Conservation (phyloP, 1,284 basidiomycete species). For the Dichomitus squalens region DNA sequence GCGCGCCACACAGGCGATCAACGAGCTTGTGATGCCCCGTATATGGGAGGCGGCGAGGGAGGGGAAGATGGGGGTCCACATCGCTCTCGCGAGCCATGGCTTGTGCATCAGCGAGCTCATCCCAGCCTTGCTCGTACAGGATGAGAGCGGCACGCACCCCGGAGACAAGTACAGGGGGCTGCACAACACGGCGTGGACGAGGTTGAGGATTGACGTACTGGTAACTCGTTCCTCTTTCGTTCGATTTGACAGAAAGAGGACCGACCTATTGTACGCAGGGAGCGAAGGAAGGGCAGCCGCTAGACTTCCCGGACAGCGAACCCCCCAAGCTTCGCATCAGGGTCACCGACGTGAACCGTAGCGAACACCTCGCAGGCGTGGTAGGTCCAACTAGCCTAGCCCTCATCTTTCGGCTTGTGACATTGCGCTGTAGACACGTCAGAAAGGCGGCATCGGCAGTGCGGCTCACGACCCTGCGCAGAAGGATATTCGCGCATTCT, state of each 20-base stretch:
- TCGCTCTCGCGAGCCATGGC: constrained; percentile 83
- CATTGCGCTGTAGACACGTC: constrained; percentile 55
- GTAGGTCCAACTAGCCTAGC: constrained; percentile 41
- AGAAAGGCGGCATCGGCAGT: constrained; percentile 79
- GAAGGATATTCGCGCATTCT: constrained; percentile 75
- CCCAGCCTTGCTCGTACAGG: constrained; percentile 48
- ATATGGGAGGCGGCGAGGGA: constrained; percentile 45
- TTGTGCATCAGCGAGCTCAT: constrained; percentile 73
- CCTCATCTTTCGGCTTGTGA: neutral
- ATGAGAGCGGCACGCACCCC: constrained; percentile 35
- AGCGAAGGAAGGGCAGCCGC: constrained; percentile 27
- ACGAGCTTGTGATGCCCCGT: constrained; percentile 64
- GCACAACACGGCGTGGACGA: constrained; percentile 73
- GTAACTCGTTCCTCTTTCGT: constrained; percentile 32
- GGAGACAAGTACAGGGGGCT: constrained; percentile 52
- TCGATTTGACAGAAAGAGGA: neutral
- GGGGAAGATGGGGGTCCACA: constrained; percentile 46
- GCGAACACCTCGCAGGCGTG: constrained; percentile 56
- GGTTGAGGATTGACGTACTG: constrained; percentile 51
- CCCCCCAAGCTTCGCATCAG: constrained; percentile 42
- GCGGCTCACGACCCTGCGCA: constrained; percentile 76
- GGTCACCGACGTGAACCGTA: constrained; percentile 55
- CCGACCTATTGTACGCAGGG: constrained; percentile 28
- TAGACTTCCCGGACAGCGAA: constrained; percentile 31
- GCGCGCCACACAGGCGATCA: constrained; percentile 62